Conservation (phyloP, 2,329 filamentous ascomycete genomes). For the Beauveria sp. region DNA sequence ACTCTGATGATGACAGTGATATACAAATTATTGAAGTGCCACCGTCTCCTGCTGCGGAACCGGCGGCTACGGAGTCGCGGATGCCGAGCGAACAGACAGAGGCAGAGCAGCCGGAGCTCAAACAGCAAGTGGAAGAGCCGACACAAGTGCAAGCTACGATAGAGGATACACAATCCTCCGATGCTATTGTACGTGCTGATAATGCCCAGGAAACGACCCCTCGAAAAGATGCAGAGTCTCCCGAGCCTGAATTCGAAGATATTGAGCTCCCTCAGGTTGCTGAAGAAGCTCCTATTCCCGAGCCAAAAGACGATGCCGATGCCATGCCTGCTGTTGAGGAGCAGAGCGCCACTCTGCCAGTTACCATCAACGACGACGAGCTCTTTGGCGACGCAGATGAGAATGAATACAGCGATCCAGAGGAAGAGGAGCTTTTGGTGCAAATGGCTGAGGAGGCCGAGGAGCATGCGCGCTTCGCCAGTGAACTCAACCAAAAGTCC, state of each 20-base stretch:
- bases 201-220: background rate
- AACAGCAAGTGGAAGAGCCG: background rate
- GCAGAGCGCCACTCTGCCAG: background rate
- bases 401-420: slow-evolving; percentile 73
- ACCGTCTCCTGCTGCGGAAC: slow-evolving; percentile 22
- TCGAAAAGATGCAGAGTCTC: slow-evolving; percentile 11
- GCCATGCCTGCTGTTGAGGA: background rate
- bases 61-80: background rate
- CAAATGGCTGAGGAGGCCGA: slow-evolving; percentile 86
- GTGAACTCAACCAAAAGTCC: slow-evolving; percentile 71
- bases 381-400: slow-evolving; percentile 55
- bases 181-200: background rate
- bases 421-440: slow-evolving; percentile 81
- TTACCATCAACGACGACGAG: slow-evolving; percentile 29
- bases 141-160: background rate
- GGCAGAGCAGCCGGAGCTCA: background rate
- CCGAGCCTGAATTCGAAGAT: slow-evolving; percentile 30
- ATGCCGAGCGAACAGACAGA: background rate
- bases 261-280: slow-evolving; percentile 19
- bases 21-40: slow-evolving; percentile 49
- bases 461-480: slow-evolving; percentile 89
- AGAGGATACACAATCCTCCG: background rate
- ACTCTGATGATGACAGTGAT: slow-evolving; percentile 49
- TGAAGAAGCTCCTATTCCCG: background rate
- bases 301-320: background rate